Conservation (phyloP, 805 yeast genomes). For the Suhomyces pyralidae region DNA sequence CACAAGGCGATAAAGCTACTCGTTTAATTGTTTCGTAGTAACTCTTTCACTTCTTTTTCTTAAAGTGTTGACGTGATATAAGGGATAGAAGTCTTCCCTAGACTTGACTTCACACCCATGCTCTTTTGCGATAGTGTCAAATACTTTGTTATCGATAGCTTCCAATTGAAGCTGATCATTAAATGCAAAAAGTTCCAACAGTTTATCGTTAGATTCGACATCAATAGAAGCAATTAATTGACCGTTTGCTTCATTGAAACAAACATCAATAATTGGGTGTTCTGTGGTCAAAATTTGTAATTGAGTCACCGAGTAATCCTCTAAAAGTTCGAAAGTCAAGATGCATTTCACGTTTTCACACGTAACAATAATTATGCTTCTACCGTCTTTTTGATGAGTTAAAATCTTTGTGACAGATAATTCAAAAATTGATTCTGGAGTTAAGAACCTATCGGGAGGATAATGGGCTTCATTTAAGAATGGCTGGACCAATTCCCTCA, state of each 20-base stretch:
- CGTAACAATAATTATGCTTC: constrained; percentile 40
- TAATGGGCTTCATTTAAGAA: constrained; percentile 55
- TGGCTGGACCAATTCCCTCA: constrained; percentile 37
- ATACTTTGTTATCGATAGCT: constrained; percentile 12
- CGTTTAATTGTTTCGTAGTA: background rate
- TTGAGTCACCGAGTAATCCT: constrained; percentile 24
- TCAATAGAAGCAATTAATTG: constrained; percentile 29
- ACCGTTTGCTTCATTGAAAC: constrained; percentile 14
- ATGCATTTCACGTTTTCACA: constrained; percentile 52
- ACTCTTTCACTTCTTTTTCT: constrained; percentile 56
- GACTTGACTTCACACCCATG: constrained; percentile 33
- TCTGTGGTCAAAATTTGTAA: constrained; percentile 27
- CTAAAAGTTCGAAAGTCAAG: constrained; percentile 32
- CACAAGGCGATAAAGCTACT: background rate
- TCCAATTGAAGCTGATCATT: constrained; percentile 16
- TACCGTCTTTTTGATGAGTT: constrained; percentile 21
- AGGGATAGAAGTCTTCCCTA: constrained; percentile 43
- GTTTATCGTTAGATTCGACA: constrained; percentile 22
- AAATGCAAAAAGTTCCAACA: constrained; percentile 24
- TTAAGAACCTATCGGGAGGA: constrained; percentile 64
- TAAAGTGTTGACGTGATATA: constrained; percentile 47
- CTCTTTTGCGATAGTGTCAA: constrained; percentile 19
- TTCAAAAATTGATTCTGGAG: constrained; percentile 50
- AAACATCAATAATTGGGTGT: constrained; percentile 27
- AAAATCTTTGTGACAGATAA: constrained; percentile 48